These are phyloP conservation scores for Dactylella cylindrospora DNA, from an alignment of 2,329 filamentous ascomycete genomes.

Conservation along the genomic window DNA sequence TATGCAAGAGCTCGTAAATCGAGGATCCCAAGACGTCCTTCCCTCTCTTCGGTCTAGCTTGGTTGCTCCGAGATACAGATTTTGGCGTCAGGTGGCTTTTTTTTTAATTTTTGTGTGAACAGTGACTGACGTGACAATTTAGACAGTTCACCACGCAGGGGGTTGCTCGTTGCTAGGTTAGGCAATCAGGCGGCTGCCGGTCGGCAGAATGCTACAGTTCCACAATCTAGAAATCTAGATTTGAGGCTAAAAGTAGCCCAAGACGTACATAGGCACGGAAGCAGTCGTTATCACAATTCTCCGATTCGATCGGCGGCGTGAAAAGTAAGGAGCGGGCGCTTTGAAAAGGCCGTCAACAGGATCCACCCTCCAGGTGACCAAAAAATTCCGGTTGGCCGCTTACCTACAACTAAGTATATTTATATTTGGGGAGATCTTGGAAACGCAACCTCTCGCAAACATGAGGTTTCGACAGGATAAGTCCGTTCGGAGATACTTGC, in stretches of 20 bases:
- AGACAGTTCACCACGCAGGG: slow-evolving; percentile 13
- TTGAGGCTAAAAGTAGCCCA: background rate
- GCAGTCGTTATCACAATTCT: slow-evolving; percentile 8
- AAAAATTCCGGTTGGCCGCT: no score
- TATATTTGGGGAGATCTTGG: no score
- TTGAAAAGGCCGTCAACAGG: no score
- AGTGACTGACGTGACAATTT: background rate
- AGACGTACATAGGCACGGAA: slow-evolving; percentile 8
- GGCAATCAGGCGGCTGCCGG: background rate
- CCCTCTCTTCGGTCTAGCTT: background rate
- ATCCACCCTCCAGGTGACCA: no score
- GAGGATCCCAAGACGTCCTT: background rate
- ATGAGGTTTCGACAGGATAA: no score
- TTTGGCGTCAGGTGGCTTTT: slow-evolving; percentile 14
- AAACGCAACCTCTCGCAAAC: no score
- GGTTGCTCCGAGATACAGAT: slow-evolving; percentile 12
- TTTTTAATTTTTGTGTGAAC: background rate
- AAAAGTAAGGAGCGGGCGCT: no score
- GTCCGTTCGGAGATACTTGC: no score
- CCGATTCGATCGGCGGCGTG: slow-evolving; percentile 10
- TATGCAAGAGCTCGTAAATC: no score
- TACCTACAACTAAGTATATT: no score
- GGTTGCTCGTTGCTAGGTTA: background rate
- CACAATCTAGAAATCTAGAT: background rate
- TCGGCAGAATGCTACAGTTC: no score